Base-by-base conservation (phyloP, 2,329 filamentous ascomycete genomes). In the Sclerotinia sclerotiorum region DNA sequence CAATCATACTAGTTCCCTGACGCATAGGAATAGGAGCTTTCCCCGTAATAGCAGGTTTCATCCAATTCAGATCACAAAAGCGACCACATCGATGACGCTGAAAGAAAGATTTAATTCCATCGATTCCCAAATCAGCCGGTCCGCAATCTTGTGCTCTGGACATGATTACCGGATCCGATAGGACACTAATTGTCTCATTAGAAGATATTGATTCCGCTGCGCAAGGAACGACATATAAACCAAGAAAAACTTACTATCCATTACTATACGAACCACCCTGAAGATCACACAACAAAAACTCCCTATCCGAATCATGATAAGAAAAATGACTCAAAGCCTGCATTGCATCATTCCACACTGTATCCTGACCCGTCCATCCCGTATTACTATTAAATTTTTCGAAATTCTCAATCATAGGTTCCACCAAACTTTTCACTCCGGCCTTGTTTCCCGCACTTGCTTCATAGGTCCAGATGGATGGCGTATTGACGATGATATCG, bases 321-420 rank as follows among this genome's bases (percentile, higher is more conserved):
- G 68, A 69, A 44, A 69, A 69, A 2, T 69, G 68, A 65, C 65
- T 68, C 49, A 68, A 32, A 3, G 68, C 68, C 48, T 68, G 57
- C 51, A 69, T 68, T 5, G 39, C 68, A 24, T 69, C 68, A 48
- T 58, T 56, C 52, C 35, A 55, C 17, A 44, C 13, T 1, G 17
- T 58, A 17, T 39, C 13, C 15, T 3, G 8, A 1, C 13, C 24
- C 2, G 29, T 42, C 67, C 67, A 69, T 3, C 68, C 68, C 1
- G 58, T 52, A 24, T 69, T 68, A 17, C 68, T 69, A 27, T 69
- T 69, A 27, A 69, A 69, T 15, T 69, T 69, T 35, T 68, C 42
- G 8, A 68, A 68, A 19, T 68, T 68, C 11, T 63, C 39, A 67
- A 69, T 68, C 68, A 69, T 68, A 1, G 68, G 68, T 42, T 69